phyloP scores from a whole-genome alignment of 352 stramenopile genomes.

The Phytophthora pseudosyringae region DNA sequence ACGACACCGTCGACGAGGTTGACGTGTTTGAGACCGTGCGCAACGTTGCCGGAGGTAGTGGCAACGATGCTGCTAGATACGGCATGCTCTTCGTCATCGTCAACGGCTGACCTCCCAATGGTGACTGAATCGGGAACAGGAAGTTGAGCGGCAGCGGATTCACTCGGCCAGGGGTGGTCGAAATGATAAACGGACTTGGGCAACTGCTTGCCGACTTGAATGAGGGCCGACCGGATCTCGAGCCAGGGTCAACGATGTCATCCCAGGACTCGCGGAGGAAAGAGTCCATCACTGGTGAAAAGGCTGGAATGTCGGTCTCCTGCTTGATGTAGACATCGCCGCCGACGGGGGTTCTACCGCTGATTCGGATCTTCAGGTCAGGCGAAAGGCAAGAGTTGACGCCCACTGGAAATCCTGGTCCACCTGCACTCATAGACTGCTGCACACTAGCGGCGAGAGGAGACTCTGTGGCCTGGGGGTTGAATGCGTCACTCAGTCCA shows the following conservation, averaged over 20 bases:
- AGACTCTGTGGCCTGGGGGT: constrained; percentile 32
- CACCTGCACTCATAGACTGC: constrained; percentile 1
- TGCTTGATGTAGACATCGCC: constrained; percentile 47
- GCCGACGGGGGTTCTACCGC: constrained; percentile 27
- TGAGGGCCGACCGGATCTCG: constrained; percentile 34
- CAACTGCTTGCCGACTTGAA: constrained; percentile 23
- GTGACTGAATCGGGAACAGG: constrained; percentile 19
- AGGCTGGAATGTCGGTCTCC: constrained; percentile 40
- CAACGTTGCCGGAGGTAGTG: constrained; percentile 27
- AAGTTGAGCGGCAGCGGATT: constrained; percentile 41
- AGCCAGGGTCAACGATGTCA: constrained; percentile 43
- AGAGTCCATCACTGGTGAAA: constrained; percentile 65
- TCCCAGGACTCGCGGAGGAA: constrained; percentile 69
- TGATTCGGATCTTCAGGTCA: constrained; percentile 46
- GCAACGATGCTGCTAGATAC: constrained; percentile 23
- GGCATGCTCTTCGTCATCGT: constrained; percentile 31
- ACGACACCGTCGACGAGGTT: constrained; percentile 33
- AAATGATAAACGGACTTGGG: constrained; percentile 23
- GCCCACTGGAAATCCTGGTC: background rate
- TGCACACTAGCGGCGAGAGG: constrained; percentile 17
- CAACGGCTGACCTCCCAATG: constrained; percentile 17
- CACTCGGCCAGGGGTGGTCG: constrained; percentile 27
- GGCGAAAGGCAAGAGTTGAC: constrained; percentile 36
- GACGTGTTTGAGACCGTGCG: constrained; percentile 35
- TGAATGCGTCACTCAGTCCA: constrained; percentile 56